Conservation (phyloP, 192 early-diverging fungal genomes). For the Backusella sp. region DNA sequence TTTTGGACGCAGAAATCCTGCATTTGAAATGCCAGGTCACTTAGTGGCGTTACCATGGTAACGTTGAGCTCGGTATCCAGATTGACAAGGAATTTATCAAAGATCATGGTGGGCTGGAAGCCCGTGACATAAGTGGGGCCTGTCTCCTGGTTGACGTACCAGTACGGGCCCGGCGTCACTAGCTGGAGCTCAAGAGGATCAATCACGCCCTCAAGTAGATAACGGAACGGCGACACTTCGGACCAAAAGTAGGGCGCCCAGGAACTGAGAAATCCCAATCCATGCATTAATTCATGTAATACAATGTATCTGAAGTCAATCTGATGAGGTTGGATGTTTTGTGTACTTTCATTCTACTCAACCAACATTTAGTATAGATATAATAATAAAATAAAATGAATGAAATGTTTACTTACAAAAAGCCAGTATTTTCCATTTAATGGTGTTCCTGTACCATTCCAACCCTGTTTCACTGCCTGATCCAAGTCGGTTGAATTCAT, state of each 20-base stretch:
- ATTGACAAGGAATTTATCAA: constrained; percentile 34
- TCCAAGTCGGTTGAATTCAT: constrained; percentile 16
- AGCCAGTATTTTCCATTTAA: constrained; percentile 33
- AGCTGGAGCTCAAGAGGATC: constrained; percentile 14
- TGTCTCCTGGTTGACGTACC: constrained; percentile 16
- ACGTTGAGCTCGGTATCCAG: neutral
- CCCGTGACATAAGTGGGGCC: constrained; percentile 32
- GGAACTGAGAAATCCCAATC: constrained; percentile 30
- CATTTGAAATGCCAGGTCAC: constrained; percentile 25
- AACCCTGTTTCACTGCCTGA: constrained; percentile 15
- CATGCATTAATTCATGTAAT: constrained; percentile 32
- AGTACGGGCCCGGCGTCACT: constrained; percentile 22
- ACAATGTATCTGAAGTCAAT: constrained; percentile 32
- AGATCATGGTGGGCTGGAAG: constrained; percentile 38
- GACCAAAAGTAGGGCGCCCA: constrained; percentile 33
- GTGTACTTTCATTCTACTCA: constrained; percentile 8
- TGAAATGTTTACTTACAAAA: constrained; percentile 8
- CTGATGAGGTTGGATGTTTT: constrained; percentile 20
- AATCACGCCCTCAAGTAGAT: constrained; percentile 22
- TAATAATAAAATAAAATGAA: neutral
- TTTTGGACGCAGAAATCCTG: constrained; percentile 34
- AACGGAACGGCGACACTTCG: constrained; percentile 16
- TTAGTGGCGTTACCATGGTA: constrained; percentile 6
- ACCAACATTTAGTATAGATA: neutral
- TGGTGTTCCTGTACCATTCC: constrained; percentile 30